These are phyloP conservation scores for Trifolium subterraneum DNA, from an alignment of 306 rosid species.

Conservation along the genomic window DNA sequence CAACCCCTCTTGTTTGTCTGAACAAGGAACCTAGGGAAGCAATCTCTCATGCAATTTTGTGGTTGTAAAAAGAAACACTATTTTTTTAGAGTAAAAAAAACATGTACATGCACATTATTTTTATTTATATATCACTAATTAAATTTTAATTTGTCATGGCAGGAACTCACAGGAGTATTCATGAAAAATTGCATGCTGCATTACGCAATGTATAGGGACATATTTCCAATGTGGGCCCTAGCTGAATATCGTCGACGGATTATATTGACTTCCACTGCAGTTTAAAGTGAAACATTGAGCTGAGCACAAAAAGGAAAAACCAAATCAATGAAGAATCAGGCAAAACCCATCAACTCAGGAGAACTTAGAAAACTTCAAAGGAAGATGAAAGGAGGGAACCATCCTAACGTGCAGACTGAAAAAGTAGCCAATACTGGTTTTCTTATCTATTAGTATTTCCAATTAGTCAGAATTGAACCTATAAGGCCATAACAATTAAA, in stretches of 20 bases:
- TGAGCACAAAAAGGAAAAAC: neutral
- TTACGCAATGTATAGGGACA: conserved; percentile 10
- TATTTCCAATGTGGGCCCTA: conserved; percentile 13
- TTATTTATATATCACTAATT: neutral
- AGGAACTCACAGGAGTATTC: conserved; percentile 12
- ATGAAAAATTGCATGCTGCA: neutral
- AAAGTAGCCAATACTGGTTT: too few relatives aligned
- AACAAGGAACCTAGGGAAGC: too few relatives aligned
- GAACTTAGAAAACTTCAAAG: too few relatives aligned
- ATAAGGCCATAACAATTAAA: too few relatives aligned
- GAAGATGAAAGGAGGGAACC: too few relatives aligned
- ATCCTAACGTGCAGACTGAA: too few relatives aligned
- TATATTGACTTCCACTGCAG: neutral
- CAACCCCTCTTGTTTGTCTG: too few relatives aligned
- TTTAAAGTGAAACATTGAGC: neutral
- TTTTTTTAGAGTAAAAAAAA: too few relatives aligned
- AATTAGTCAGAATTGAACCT: too few relatives aligned
- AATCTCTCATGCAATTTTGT: too few relatives aligned
- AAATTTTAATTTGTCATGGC: neutral
- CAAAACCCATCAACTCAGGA: neutral
- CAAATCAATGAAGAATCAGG: neutral
- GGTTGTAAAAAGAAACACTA: too few relatives aligned
- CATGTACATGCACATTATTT: neutral
- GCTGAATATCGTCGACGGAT: neutral
- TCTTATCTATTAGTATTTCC: too few relatives aligned